Conservation (phyloP, 768 basidiomycete species). For the Lactarius akahatsu region DNA sequence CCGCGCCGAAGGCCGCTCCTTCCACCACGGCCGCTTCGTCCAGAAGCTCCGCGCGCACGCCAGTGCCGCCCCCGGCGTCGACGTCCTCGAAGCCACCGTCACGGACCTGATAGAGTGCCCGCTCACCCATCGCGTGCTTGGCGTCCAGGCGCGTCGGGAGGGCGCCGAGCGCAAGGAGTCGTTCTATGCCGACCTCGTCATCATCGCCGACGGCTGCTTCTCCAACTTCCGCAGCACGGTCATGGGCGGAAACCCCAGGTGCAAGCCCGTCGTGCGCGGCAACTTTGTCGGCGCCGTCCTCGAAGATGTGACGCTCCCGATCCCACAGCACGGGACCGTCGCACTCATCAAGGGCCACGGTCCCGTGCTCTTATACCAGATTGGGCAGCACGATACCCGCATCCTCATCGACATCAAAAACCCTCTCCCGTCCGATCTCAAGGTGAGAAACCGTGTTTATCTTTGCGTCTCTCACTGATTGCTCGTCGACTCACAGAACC, state of each 20-base stretch:
- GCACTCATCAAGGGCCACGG: slow-evolving; percentile 76
- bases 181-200: slow-evolving; percentile 72
- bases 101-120: slow-evolving; percentile 68
- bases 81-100: slow-evolving; percentile 83
- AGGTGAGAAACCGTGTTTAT: slow-evolving; percentile 42
- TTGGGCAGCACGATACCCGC: slow-evolving; percentile 82
- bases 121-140: slow-evolving; percentile 53
- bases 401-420: slow-evolving; percentile 90
- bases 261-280: slow-evolving; percentile 58
- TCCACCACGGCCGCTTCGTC: slow-evolving; percentile 93
- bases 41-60: slow-evolving; percentile 73
- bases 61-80: slow-evolving; percentile 57
- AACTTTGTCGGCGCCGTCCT: slow-evolving; percentile 87
- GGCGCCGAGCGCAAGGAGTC: slow-evolving; percentile 46
- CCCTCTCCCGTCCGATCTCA: slow-evolving; percentile 79
- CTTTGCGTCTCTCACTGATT: neutral
- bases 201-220: slow-evolving; percentile 94
- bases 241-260: slow-evolving; percentile 47
- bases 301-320: slow-evolving; percentile 70
- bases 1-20: slow-evolving; percentile 70
- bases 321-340: slow-evolving; percentile 80
- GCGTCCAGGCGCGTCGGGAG: slow-evolving; percentile 54
- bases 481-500: slow-evolving; percentile 42
- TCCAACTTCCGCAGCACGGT: slow-evolving; percentile 82
- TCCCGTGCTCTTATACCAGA: slow-evolving; percentile 92